Base-by-base conservation (phyloP, 78 protist species). In the Dictyostelium purpureum region DNA sequence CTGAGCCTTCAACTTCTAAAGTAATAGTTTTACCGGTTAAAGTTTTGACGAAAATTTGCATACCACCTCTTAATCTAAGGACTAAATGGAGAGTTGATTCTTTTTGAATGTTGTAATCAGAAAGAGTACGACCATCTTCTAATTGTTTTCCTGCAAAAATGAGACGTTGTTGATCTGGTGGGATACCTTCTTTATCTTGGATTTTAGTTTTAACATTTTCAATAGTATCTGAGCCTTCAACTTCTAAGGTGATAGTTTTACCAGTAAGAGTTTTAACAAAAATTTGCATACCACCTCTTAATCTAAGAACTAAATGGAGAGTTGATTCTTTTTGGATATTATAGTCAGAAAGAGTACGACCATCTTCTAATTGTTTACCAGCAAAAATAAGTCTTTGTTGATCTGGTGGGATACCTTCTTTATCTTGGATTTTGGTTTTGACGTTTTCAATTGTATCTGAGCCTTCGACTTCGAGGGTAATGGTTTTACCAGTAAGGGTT, bases 351-450 rank as follows among this genome's bases (percentile, higher is more conserved):
- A 99, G 96, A 57, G 99, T 98, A 77, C 99, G 96, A 49, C 99
- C 99, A 40, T 98, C 99, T 78, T 99, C 99, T 82, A 99, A 97
- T 87, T 98, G 99, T 97, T 98, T 98, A 77, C 99, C 99, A 52
- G 99, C 99, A 69, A 98, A 99, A 90, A 98, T 99, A 54, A 99
- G 96, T 31, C 99, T 87, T 96, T 99, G 99, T 83, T 98, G 99
- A 59, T 99, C 99, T 26, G 99, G 99, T 87, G 99, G 99, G 73
- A 98, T 98, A 37, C 99, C 99, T 91, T 98, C 99, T 96, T 99
- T 98, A 90, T 98, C 99, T 89, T 98, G 99, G 79, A 99, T 99
- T 97, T 98, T 98, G 38, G 87, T 87, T 94, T 98, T 98, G 33
- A 98, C 99, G 69, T 96, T 97, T 35, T 99, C 99, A 76, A 99